Evolutionary conservation across 805 yeast species (phyloP), one percentile per base, ranked within the genome.

Genomic region (Hanseniaspora meyeri): DNA sequence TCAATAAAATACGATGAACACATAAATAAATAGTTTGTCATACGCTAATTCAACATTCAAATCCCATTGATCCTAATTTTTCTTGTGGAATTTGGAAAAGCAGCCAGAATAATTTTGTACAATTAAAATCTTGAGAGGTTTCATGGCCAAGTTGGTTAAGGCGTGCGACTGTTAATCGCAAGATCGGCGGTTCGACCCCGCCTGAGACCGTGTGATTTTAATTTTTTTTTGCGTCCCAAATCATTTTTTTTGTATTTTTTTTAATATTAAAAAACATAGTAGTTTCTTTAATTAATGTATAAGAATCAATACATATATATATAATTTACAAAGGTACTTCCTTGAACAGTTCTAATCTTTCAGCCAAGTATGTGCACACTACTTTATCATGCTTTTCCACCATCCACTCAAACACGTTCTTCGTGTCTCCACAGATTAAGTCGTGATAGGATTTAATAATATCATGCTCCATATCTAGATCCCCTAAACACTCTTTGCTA

Each of bases 121-220:
- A 20, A 27, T 27, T 29, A 43, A 51, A 19, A 34, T 51, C 32
- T 45, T 36, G 39, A 24, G 27, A 39, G 77, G 73, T 77, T 74
- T 68, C 76, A 72, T 74, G 78, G 78, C 79, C 79, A 75, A 75
- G 79, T 70, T 75, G 78, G 78, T 71, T 74, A 75, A 75, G 78
- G 78, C 78, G 77, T 75, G 77, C 78, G 79, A 76, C 79, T 76
- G 79, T 76, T 76, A 76, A 76, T 76, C 80, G 78, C 79, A 76
- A 76, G 80, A 76, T 74, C 79, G 79, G 67, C 78, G 76, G 79
- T 76, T 76, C 79, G 70, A 76, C 68, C 79, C 79, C 76, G 78
- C 67, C 79, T 74, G 77, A 66, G 79, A 78, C 75, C 79, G 79
- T 27, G 59, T 55, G 51, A 29, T 45, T 45, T 60, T 64, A 64